phyloP scores from a whole-genome alignment of 2,329 filamentous ascomycete genomes.

The Penicillium sp. region DNA sequence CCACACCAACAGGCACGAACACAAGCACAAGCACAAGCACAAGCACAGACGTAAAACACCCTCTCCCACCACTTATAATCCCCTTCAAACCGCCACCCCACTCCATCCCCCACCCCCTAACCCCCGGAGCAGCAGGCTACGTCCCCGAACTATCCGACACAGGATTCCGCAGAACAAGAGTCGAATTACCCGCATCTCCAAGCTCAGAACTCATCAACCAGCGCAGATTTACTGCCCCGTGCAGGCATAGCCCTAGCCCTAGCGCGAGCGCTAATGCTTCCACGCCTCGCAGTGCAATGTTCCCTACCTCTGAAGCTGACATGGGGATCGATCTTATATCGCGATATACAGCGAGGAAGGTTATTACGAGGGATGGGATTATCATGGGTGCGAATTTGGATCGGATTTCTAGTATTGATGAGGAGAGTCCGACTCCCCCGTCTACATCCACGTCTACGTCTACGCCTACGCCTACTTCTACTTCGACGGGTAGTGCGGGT shows the following conservation, averaged over 20 bases:
- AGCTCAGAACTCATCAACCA: conserved; percentile 37
- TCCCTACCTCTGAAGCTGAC: no score
- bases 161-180: conserved; percentile 29
- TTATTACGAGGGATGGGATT: conserved; percentile 34
- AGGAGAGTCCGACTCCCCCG: not conserved
- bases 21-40: not conserved
- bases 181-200: conserved; percentile 29
- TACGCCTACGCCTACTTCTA: no score
- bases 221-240: no score
- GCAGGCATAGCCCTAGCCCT: not conserved
- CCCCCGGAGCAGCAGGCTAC: not conserved
- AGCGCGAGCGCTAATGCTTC: not conserved
- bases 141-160: conserved; percentile 35
- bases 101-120: conserved; percentile 2
- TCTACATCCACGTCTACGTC: not conserved
- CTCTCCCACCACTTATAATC: not conserved
- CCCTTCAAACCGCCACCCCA: conserved; percentile 1
- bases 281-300: no score
- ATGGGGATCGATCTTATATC: not conserved
- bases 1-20: not conserved
- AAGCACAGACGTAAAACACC: no score
- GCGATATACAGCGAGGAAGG: not conserved
- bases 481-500: no score
- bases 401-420: conserved; percentile 11
- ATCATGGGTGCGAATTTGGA: conserved; percentile 33